Conservation (phyloP, 1,139 yeast species). For the Yamadazyma dushanensis region DNA sequence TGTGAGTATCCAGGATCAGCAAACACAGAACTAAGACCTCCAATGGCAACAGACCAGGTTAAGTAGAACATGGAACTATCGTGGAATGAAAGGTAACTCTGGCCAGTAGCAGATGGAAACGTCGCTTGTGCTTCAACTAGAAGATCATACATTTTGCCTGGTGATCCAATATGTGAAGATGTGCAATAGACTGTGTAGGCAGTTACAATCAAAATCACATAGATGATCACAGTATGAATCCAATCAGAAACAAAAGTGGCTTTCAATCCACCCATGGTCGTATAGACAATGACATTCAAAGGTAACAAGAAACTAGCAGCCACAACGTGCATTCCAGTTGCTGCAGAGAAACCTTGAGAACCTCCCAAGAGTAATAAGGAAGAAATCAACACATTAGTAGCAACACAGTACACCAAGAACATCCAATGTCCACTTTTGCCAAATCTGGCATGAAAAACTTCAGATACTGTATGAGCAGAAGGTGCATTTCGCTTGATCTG, state of each 20-base stretch:
- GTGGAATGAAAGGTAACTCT: constrained; percentile 16
- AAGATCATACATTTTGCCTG: constrained; percentile 46
- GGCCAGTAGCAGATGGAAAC: constrained; percentile 15
- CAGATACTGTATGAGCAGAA: constrained; percentile 74
- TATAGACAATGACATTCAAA: constrained; percentile 49
- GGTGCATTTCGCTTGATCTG: constrained; percentile 74
- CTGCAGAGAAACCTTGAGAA: constrained; percentile 17
- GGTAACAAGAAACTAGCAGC: constrained; percentile 42
- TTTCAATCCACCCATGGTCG: constrained; percentile 45
- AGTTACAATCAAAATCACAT: constrained; percentile 36
- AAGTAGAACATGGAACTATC: constrained; percentile 18
- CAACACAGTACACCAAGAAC: constrained; percentile 17
- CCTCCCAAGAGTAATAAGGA: constrained; percentile 20
- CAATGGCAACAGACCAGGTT: constrained; percentile 28
- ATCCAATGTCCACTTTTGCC: constrained; percentile 44
- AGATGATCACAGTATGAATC: constrained; percentile 41
- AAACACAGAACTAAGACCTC: constrained; percentile 36
- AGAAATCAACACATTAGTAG: constrained; percentile 18
- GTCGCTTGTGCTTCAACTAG: constrained; percentile 22
- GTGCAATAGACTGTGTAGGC: constrained; percentile 37
- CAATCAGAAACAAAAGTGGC: constrained; percentile 50
- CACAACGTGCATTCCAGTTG: constrained; percentile 20
- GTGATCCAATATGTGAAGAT: constrained; percentile 45
- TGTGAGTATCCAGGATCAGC: constrained; percentile 43
- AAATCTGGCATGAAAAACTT: constrained; percentile 65